phyloP scores from a whole-genome alignment of 371 early-diverging fungal species.

The Conidiobolus incongruus region DNA sequence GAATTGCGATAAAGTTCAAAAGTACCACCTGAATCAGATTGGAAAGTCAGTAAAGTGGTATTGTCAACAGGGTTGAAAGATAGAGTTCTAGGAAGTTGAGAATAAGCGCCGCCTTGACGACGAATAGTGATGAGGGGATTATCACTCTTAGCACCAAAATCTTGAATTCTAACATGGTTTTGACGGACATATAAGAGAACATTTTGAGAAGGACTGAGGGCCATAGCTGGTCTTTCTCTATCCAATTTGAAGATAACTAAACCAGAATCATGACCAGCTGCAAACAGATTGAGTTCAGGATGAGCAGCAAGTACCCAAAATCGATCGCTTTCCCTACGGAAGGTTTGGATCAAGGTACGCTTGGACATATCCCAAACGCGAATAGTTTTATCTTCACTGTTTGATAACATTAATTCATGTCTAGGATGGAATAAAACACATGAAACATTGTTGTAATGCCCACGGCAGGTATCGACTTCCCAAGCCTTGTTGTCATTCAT shows the following conservation, averaged over 20 bases:
- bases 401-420: slow-evolving; percentile 77
- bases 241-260: slow-evolving; percentile 93
- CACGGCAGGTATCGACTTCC: slow-evolving; percentile 95
- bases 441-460: slow-evolving; percentile 97
- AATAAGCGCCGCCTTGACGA: slow-evolving; percentile 30
- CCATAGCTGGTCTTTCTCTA: slow-evolving; percentile 80
- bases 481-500: slow-evolving; percentile 79
- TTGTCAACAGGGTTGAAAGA: slow-evolving; percentile 88
- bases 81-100: slow-evolving; percentile 44
- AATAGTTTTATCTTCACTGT: slow-evolving; percentile 93
- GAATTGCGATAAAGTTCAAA: too few relatives aligned
- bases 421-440: slow-evolving; percentile 80
- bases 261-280: slow-evolving; percentile 95
- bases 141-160: slow-evolving; percentile 52
- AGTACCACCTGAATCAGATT: slow-evolving; percentile 1
- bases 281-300: slow-evolving; percentile 85
- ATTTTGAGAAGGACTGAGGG: slow-evolving; percentile 51
- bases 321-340: slow-evolving; percentile 87
- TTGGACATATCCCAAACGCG: slow-evolving; percentile 93
- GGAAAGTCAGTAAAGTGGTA: slow-evolving; percentile 26
- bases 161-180: slow-evolving; percentile 54
- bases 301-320: slow-evolving; percentile 95
- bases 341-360: slow-evolving; percentile 75
- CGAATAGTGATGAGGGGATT: slow-evolving; percentile 52
- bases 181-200: slow-evolving; percentile 67